phyloP scores from a whole-genome alignment of 108 stramenopile genomes.

The Cyclotella choctawhatcheeana region DNA sequence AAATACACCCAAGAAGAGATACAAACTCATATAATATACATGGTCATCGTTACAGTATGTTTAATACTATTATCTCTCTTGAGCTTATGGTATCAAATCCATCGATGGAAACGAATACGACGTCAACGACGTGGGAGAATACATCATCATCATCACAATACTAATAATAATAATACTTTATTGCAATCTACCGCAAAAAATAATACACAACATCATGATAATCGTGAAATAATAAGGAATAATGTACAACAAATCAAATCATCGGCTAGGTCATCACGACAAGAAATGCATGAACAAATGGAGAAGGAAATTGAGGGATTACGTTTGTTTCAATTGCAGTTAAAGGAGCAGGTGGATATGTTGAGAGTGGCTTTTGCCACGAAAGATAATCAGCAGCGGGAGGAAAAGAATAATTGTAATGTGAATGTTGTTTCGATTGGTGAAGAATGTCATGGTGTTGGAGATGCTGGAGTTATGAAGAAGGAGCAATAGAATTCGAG shows the following conservation, averaged over 20 bases:
- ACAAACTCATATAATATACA: too few relatives aligned
- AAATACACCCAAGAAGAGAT: too few relatives aligned
- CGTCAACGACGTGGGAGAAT: neutral
- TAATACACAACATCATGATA: too few relatives aligned
- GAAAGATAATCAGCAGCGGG: conserved; percentile 1
- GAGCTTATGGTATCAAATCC: conserved; percentile 1
- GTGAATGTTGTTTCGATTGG: neutral
- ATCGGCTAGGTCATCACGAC: neutral
- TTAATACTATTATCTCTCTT: neutral
- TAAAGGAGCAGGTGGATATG: conserved; percentile 5
- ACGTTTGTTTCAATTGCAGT: conserved; percentile 18
- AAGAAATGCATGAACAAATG: conserved; percentile 16
- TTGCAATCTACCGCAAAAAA: too few relatives aligned
- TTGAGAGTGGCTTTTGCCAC: conserved; percentile 12
- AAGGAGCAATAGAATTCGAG: conserved; percentile 3
- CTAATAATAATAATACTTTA: too few relatives aligned
- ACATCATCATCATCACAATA: too few relatives aligned
- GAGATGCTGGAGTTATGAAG: neutral
- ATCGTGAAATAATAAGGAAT: neutral
- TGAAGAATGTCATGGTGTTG: neutral
- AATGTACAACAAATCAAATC: conserved; percentile 10
- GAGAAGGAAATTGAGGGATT: conserved; percentile 9
- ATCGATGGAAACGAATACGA: neutral
- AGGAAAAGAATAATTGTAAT: neutral
- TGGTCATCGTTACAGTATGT: neutral